Evolutionary conservation across 2,329 filamentous ascomycete genomes (phyloP), one percentile per base, ranked within the genome.

Genomic region (Aspergillus quadricinctus): DNA sequence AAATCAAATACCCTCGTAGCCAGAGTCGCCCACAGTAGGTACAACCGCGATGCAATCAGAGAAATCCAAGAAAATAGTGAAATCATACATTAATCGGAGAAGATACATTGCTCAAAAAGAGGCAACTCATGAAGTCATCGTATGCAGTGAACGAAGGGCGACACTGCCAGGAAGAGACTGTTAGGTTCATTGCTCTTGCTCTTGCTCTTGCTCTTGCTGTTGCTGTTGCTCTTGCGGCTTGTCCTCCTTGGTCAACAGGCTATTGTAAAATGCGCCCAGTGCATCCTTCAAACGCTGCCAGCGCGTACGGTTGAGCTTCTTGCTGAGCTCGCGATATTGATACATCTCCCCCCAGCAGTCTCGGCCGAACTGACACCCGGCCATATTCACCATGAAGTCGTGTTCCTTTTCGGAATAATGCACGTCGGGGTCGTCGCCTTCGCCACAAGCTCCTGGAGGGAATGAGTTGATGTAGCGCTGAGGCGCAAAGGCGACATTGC

Each of bases 331-430:
- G 52, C 92, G 89, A 78, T 92, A 99, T 72, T 89, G 88, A 77
- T 96, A 96, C 86, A 99, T 97, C 77, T 99, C 94, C 40, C 88
- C 88, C 93, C 93, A 97, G 74, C 94, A 99, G 76, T 99, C 93
- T 50, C 94, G 85, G 3, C 93, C 93, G 88, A 90, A 97, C 74
- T 96, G 89, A 72, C 94, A 99, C 3, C 94, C 94, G 5, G 94
- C 94, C 93, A 99, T 97, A 74, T 97, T 99, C 67, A 99, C 93
- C 49, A 97, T 66, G 69, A 99, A 97, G 73, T 99, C 94, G 28
- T 90, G 85, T 57, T 95, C 92, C 45, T 84, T 81, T 73, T 94
- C 81, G 64, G 89, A 82, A 72, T 99, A 99, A 75, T 99, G 95
- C 59, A 95, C 88, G 17, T 82, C 81, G 1, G 85, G 83, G 66